Evolutionary conservation across 1,284 basidiomycete genomes (phyloP).

Genomic region (Sporisorium graminicola): DNA sequence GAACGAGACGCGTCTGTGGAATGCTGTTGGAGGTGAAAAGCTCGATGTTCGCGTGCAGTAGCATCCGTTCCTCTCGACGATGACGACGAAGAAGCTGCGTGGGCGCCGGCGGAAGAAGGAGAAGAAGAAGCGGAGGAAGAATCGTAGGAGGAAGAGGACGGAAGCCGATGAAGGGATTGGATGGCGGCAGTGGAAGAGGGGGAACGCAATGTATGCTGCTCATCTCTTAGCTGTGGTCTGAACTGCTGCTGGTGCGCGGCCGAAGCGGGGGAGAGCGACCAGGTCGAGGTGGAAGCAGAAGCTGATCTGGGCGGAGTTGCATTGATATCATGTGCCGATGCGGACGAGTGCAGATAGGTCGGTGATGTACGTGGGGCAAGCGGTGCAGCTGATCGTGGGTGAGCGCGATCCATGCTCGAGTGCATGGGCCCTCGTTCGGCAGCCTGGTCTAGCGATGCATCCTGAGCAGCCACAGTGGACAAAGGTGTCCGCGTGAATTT

Average conservation of each 20-base stretch:
- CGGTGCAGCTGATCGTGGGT: background rate
- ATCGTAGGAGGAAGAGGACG: background rate
- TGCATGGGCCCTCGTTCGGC: slow-evolving; percentile 16
- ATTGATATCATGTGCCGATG: background rate
- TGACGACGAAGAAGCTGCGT: background rate
- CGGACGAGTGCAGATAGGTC: background rate
- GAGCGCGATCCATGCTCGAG: slow-evolving; percentile 29
- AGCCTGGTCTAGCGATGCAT: background rate
- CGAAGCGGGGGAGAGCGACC: background rate
- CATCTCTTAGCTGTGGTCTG: background rate
- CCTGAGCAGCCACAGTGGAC: background rate
- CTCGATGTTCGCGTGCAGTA: background rate
- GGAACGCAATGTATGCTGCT: slow-evolving; percentile 5
- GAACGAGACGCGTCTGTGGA: background rate
- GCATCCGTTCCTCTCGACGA: slow-evolving; percentile 7
- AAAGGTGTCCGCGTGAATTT: background rate
- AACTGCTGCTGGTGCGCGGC: background rate
- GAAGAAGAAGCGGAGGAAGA: background rate
- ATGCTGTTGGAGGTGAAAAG: too few species aligned
- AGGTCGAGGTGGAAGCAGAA: slow-evolving; percentile 2
- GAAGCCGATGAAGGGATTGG: background rate
- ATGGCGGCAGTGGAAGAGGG: background rate
- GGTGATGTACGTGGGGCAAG: background rate
- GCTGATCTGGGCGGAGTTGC: background rate
- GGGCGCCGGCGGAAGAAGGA: background rate